These are phyloP conservation scores for Phaeotremella fagi DNA, from an alignment of 768 basidiomycete species.

Conservation along the genomic window DNA sequence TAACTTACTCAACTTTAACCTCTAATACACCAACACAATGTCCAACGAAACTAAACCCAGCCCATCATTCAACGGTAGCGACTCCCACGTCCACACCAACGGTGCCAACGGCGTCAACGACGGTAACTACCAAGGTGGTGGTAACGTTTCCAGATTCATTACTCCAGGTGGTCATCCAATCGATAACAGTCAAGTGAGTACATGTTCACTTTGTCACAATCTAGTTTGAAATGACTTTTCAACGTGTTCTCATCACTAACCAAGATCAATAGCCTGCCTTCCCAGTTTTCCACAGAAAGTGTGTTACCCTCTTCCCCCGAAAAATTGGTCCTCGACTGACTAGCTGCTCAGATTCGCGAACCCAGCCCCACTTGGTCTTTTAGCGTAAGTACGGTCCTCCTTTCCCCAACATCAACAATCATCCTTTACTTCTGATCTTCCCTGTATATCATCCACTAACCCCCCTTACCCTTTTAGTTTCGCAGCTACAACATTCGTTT, in stretches of 20 bases:
- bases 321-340: background rate
- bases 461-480: conserved; percentile 14
- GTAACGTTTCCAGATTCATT: conserved; percentile 31
- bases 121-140: conserved; percentile 22
- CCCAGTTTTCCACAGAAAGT: conserved; percentile 40
- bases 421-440: conserved; percentile 30
- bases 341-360: conserved; percentile 32
- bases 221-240: no score
- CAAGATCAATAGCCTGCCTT: conserved; percentile 13
- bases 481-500: conserved; percentile 48
- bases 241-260: no score
- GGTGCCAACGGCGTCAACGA: background rate
- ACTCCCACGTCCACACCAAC: background rate
- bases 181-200: conserved; percentile 36
- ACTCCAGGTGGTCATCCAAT: conserved; percentile 46
- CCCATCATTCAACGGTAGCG: no score
- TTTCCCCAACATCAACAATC: no score
- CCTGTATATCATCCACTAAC: conserved; percentile 23
- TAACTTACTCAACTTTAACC: no score
- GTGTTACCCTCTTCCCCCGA: background rate
- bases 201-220: no score
- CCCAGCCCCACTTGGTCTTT: conserved; percentile 47
- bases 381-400: no score
- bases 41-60: no score
- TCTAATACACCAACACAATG: no score